A percentile compares a stretch with the other conserved stretches of the same genome.
Evolutionary conservation across 2,329 filamentous ascomycete species (phyloP).

Genomic region (Tolypocladium album): DNA sequence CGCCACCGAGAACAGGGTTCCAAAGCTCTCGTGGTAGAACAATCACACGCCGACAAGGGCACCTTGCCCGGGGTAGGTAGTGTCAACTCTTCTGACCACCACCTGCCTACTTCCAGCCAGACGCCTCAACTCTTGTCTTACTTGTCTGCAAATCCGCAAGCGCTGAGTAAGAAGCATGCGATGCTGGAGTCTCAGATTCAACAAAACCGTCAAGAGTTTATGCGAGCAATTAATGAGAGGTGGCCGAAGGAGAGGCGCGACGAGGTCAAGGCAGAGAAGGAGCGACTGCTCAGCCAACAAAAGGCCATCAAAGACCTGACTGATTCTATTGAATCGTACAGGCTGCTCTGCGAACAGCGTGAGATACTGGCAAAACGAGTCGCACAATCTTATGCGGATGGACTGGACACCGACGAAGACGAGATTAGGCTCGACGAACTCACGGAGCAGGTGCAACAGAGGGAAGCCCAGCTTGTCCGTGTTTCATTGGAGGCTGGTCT

Average conservation of each 20-base stretch:
- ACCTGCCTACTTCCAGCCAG: slow-evolving; percentile 11
- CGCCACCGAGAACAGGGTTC: background rate
- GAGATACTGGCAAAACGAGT: slow-evolving; percentile 36
- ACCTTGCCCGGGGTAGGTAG: background rate
- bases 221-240: slow-evolving; percentile 33
- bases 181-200: slow-evolving; percentile 30
- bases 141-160: slow-evolving; percentile 16
- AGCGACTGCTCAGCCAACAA: slow-evolving; percentile 33
- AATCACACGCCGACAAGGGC: background rate
- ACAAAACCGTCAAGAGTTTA: slow-evolving; percentile 37
- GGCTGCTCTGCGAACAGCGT: slow-evolving; percentile 28
- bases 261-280: slow-evolving; percentile 38
- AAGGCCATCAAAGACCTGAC: slow-evolving; percentile 29
- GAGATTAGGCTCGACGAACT: slow-evolving; percentile 39
- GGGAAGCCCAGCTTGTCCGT: slow-evolving; percentile 30
- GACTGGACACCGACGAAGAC: slow-evolving; percentile 39
- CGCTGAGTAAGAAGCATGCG: slow-evolving; percentile 24
- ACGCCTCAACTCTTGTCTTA: slow-evolving; percentile 16
- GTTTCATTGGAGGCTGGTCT: slow-evolving; percentile 34
- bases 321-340: slow-evolving; percentile 30
- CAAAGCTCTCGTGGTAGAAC: background rate
- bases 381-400: slow-evolving; percentile 37
- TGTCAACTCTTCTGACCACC: background rate
- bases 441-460: slow-evolving; percentile 30
- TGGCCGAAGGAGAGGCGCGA: slow-evolving; percentile 33